A percentile compares a stretch with the other conserved stretches of the same genome.
phyloP scores from a whole-genome alignment of 768 basidiomycete genomes.

The Trametes punicea region DNA sequence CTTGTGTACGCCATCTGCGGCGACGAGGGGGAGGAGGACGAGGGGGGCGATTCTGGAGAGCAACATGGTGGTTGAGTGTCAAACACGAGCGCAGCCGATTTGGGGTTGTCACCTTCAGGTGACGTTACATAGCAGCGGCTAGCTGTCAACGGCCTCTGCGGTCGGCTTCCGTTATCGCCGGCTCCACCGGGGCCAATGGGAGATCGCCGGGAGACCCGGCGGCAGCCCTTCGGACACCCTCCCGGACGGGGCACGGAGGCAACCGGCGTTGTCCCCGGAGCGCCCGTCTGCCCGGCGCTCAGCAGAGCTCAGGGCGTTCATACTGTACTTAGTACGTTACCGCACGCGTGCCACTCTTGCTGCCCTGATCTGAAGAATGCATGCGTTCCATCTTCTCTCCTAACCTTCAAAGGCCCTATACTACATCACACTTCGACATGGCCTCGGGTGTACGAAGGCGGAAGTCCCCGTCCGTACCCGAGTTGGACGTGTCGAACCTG shows the following conservation, averaged over 20 bases:
- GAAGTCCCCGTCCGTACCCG: slow-evolving; percentile 11
- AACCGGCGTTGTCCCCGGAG: too few relatives aligned
- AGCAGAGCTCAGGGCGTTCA: too few relatives aligned
- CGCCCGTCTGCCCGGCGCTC: background rate
- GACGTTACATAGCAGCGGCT: slow-evolving; percentile 11
- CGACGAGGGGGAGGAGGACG: slow-evolving; percentile 45
- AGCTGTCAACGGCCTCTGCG: background rate
- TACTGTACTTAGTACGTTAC: too few relatives aligned
- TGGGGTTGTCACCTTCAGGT: slow-evolving; percentile 16
- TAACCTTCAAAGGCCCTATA: background rate
- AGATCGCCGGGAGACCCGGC: too few relatives aligned
- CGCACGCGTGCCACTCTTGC: background rate
- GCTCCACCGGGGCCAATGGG: background rate
- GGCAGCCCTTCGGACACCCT: too few relatives aligned
- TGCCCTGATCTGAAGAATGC: slow-evolving; percentile 1
- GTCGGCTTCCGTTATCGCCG: background rate
- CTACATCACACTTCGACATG: slow-evolving; percentile 5
- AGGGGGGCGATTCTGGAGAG: slow-evolving; percentile 41
- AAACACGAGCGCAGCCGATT: slow-evolving; percentile 14
- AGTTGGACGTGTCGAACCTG: slow-evolving; percentile 20
- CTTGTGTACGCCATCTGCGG: slow-evolving; percentile 64
- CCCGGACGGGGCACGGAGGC: too few relatives aligned
- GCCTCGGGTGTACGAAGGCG: slow-evolving; percentile 13
- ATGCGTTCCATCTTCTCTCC: background rate
- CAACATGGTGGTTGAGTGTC: slow-evolving; percentile 33